Base-by-base conservation (phyloP, 805 yeast genomes). In the Sugiyamaella mastotermitis region DNA sequence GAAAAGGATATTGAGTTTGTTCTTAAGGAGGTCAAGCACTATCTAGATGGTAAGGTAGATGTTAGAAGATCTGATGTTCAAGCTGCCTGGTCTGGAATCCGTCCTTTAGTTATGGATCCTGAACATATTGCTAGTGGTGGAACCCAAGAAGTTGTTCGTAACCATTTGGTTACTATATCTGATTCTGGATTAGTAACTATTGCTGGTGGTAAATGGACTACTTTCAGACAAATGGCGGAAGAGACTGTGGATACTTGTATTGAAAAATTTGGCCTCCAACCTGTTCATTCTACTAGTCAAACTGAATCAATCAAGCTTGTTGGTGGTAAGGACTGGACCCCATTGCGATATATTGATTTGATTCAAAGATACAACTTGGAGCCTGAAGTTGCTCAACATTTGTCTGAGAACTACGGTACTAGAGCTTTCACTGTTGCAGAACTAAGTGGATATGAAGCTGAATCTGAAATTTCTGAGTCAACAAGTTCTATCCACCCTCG, bases 161-260 rank as follows among this genome's bases (percentile, higher is more conserved):
- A 84, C 50, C 97, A 88, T 63, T 69, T 88, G 52, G 72, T 88
- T 38, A 73, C 81, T 53, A 70, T 76, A 21, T 74, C 94, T 23
- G 77, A 71, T 42, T 71, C 82, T 40, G 92, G 90, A 18, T 72
- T 88, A 50, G 70, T 88, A 27, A 88, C 97, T 27, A 83, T 88
- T 49, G 80, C 94, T 14, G 97, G 97, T 55, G 97, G 97, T 61
- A 88, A 88, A 67, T 88, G 97, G 97, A 88, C 97, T 38, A 88
- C 97, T 25, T 90, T 88, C 69, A 76, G 97, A 68, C 94, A 86
- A 68, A 88, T 88, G 97, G 95, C 97, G 16, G 80, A 88, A 66
- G 95, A 90, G 66, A 84, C 95, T 31, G 79, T 88, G 33, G 80
- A 84, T 60, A 76, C 76, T 50, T 77, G 83, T 38, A 69, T 84